phyloP scores from a whole-genome alignment of 2,329 filamentous ascomycete species.

The Immersiporthe knoxdaviesiana region DNA sequence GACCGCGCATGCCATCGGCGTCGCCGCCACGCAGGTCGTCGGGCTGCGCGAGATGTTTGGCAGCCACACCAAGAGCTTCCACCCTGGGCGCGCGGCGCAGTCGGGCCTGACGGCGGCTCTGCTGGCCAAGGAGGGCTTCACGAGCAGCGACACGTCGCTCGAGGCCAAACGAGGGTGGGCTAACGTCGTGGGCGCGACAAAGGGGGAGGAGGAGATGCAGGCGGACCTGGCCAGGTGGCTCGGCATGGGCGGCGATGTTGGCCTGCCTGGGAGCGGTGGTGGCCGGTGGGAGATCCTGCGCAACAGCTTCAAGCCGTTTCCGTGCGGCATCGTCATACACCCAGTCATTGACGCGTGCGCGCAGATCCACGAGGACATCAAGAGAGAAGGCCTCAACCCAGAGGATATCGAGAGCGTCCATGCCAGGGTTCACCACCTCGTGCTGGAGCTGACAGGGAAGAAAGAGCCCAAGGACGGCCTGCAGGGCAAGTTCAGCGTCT shows the following conservation, averaged over 20 bases:
- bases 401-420: slow-evolving; percentile 44
- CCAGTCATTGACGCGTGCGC: slow-evolving; percentile 57
- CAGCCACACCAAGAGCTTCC: slow-evolving; percentile 58
- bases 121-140: slow-evolving; percentile 51
- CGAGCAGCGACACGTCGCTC: slow-evolving; percentile 48
- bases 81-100: slow-evolving; percentile 56
- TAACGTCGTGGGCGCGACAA: slow-evolving; percentile 51
- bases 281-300: slow-evolving; percentile 54
- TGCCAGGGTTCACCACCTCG: slow-evolving; percentile 53
- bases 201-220: slow-evolving; percentile 42
- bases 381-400: slow-evolving; percentile 36
- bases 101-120: slow-evolving; percentile 49
- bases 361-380: slow-evolving; percentile 44
- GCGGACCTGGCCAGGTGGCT: slow-evolving; percentile 34
- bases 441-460: slow-evolving; percentile 57
- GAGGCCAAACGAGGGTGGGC: slow-evolving; percentile 59
- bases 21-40: slow-evolving; percentile 56
- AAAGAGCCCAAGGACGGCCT: slow-evolving; percentile 51
- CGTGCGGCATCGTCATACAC: slow-evolving; percentile 61
- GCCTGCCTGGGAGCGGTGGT: slow-evolving; percentile 22
- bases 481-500: slow-evolving; percentile 59
- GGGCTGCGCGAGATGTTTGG: slow-evolving; percentile 60
- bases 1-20: slow-evolving; percentile 54
- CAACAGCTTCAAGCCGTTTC: slow-evolving; percentile 61
- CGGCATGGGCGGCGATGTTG: slow-evolving; percentile 34